Percentiles rank a stretch among this genome's conserved stretches.
Conservation (phyloP, 1,139 yeast species). For the Zygosaccharomyces sapae region DNA sequence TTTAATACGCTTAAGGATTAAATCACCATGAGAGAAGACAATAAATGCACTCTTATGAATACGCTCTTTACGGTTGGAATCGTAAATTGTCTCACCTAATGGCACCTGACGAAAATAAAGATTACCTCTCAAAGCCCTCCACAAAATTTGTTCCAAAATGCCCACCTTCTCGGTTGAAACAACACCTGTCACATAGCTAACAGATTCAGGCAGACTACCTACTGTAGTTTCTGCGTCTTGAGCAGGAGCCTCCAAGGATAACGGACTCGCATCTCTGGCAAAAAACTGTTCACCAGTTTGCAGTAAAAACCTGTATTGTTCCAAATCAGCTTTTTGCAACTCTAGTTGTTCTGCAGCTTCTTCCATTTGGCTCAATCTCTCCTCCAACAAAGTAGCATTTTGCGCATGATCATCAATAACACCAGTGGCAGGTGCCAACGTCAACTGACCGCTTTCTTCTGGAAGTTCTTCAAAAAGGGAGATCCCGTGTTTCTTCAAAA, state of each 20-base stretch:
- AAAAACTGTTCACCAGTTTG: slow-evolving; percentile 68
- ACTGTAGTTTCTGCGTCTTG: slow-evolving; percentile 20
- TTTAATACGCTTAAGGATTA: slow-evolving; percentile 60
- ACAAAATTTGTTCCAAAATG: slow-evolving; percentile 77
- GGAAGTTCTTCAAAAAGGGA: slow-evolving; percentile 43
- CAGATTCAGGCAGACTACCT: slow-evolving; percentile 33
- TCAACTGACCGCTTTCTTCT: slow-evolving; percentile 16
- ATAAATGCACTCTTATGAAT: slow-evolving; percentile 72
- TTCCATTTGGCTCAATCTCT: slow-evolving; percentile 52
- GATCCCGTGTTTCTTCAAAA: slow-evolving; percentile 49
- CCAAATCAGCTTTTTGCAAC: slow-evolving; percentile 50
- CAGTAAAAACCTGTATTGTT: slow-evolving; percentile 66
- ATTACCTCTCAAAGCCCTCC: slow-evolving; percentile 93
- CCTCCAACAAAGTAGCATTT: slow-evolving; percentile 59
- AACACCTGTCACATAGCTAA: slow-evolving; percentile 75
- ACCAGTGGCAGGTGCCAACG: slow-evolving; percentile 46
- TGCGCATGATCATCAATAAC: slow-evolving; percentile 74
- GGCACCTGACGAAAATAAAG: slow-evolving; percentile 70
- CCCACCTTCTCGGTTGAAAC: slow-evolving; percentile 67
- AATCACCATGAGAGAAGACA: slow-evolving; percentile 85
- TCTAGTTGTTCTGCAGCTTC: slow-evolving; percentile 53
- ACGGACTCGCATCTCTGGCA: slow-evolving; percentile 35
- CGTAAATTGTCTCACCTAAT: slow-evolving; percentile 54
- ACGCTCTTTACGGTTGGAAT: slow-evolving; percentile 45
- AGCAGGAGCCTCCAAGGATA: slow-evolving; percentile 26